phyloP scores from a whole-genome alignment of 208 protist species.

The Acanthamoeba sp. region DNA sequence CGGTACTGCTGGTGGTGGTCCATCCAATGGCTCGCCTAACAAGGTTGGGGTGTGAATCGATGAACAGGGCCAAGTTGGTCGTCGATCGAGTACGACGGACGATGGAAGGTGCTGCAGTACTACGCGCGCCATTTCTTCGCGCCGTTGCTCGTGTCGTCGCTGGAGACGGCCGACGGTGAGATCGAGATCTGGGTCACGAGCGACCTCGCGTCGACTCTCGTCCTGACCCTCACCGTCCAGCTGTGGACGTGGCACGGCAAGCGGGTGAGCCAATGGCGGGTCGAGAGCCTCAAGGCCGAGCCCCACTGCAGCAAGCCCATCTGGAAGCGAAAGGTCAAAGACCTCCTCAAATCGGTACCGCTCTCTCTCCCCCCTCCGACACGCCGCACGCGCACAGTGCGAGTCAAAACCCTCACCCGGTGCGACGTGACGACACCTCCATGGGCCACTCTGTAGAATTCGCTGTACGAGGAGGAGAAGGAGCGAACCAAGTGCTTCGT shows the following conservation, averaged over 20 bases:
- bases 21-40: conserved; percentile 4
- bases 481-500: conserved; percentile 1
- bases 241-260: conserved; percentile 25
- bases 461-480: conserved; percentile 31
- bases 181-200: conserved; percentile 14
- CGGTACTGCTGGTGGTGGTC: no score
- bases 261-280: neutral
- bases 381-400: neutral
- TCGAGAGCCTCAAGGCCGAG: conserved; percentile 4
- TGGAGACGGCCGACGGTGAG: conserved; percentile 9
- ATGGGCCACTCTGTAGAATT: neutral
- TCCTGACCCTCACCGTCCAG: neutral
- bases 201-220: neutral
- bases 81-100: conserved; percentile 84
- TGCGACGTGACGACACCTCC: no score
- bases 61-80: conserved; percentile 80
- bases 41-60: neutral
- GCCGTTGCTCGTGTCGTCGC: conserved; percentile 74
- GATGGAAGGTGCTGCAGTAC: conserved; percentile 86
- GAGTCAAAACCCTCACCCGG: no score
- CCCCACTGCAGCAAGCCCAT: conserved; percentile 19
- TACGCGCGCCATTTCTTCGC: conserved; percentile 79
- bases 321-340: conserved; percentile 27
- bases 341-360: conserved; percentile 5
- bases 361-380: neutral